Conservation (phyloP, 352 stramenopile genomes). For the Phytophthora sojae region DNA sequence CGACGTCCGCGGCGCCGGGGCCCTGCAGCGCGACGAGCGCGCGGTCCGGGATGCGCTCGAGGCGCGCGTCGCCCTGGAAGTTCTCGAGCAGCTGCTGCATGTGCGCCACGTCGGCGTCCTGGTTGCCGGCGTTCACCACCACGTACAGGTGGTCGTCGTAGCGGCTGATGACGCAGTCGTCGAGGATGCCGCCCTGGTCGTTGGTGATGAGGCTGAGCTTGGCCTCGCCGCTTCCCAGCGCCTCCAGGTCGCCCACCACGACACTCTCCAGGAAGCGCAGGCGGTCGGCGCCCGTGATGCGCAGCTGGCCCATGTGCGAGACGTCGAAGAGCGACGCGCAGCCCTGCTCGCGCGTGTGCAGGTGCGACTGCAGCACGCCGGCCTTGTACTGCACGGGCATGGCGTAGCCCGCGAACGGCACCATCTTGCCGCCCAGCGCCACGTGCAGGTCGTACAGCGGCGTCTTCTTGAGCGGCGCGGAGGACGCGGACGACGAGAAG, state of each 20-base stretch:
- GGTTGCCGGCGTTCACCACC: slow-evolving; percentile 98
- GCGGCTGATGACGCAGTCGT: slow-evolving; percentile 98
- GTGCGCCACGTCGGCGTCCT: slow-evolving; percentile 96
- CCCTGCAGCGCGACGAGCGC: slow-evolving; percentile 97
- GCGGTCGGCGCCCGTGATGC: slow-evolving; percentile 94
- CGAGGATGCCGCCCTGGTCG: slow-evolving; percentile 96
- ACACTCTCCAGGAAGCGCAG: slow-evolving; percentile 96
- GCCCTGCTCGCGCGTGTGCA: slow-evolving; percentile 72
- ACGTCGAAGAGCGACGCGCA: slow-evolving; percentile 98
- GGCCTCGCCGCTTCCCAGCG: slow-evolving; percentile 86
- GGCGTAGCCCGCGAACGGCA: slow-evolving; percentile 97
- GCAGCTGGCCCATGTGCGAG: slow-evolving; percentile 98
- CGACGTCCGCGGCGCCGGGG: slow-evolving; percentile 88
- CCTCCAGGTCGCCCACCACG: slow-evolving; percentile 95
- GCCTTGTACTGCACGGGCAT: slow-evolving; percentile 97
- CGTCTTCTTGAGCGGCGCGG: slow-evolving; percentile 78
- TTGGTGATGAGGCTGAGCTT: slow-evolving; percentile 97
- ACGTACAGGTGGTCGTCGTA: slow-evolving; percentile 95
- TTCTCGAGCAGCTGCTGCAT: slow-evolving; percentile 87
- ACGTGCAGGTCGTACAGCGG: slow-evolving; percentile 83
- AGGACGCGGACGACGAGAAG: slow-evolving; percentile 24
- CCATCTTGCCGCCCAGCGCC: slow-evolving; percentile 88
- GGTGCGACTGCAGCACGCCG: slow-evolving; percentile 96
- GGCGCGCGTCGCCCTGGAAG: slow-evolving; percentile 93
- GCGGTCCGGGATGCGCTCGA: slow-evolving; percentile 94